A percentile compares a stretch with the other conserved stretches of the same genome.
Conservation (phyloP, 306 rosid genomes). For the Echinosophora koreensis region DNA sequence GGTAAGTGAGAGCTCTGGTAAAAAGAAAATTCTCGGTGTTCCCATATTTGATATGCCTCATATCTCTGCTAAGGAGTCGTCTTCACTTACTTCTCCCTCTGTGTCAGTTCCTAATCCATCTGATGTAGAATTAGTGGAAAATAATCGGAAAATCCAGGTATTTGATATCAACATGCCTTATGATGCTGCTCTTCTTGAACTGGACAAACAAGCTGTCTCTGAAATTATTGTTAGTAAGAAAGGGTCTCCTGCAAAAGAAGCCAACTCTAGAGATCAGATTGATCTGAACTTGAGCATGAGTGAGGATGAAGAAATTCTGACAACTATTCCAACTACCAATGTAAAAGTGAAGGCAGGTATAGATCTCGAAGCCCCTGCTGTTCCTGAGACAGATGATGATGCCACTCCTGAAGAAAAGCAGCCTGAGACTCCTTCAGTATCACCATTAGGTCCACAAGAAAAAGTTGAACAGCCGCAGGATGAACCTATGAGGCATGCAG, state of each 20-base stretch:
- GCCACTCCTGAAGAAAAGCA: constrained; percentile 52
- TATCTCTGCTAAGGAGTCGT: constrained; percentile 61
- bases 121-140: constrained; percentile 49
- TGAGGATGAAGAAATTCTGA: constrained; percentile 70
- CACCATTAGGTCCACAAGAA: constrained; percentile 39
- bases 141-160: constrained; percentile 44
- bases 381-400: constrained; percentile 67
- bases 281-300: constrained; percentile 82
- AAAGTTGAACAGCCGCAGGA: constrained; percentile 56
- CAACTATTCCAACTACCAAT: constrained; percentile 43
- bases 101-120: constrained; percentile 52
- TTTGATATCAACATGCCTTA: constrained; percentile 90
- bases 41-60: constrained; percentile 67
- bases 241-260: constrained; percentile 47
- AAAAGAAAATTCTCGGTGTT: constrained; percentile 68
- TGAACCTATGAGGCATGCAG: constrained; percentile 70
- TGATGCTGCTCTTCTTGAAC: constrained; percentile 64
- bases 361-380: constrained; percentile 79
- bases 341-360: constrained; percentile 58
- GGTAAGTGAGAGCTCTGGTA: constrained; percentile 53
- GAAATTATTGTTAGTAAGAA: constrained; percentile 52
- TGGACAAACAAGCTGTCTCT: constrained; percentile 45
- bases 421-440: constrained; percentile 48
- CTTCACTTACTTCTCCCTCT: constrained; percentile 55
- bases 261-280: constrained; percentile 63